Conservation (phyloP, 2,329 filamentous ascomycete genomes). For the Botrytis fragariae region DNA sequence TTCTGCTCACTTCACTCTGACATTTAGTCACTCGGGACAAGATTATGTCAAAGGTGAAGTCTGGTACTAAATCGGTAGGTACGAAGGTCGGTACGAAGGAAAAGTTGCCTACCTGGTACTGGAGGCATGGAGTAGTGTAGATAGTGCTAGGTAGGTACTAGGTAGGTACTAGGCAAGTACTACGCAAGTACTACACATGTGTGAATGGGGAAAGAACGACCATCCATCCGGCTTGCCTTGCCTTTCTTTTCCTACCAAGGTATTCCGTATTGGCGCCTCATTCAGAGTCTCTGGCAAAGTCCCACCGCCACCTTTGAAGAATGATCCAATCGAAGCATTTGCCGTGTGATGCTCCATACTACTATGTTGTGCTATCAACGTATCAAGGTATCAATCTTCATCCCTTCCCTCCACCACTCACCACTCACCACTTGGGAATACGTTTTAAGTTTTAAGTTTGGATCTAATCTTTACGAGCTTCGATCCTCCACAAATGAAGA, state of each 20-base stretch:
- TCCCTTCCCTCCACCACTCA: background rate
- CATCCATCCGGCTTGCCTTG: background rate
- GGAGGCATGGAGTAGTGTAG: background rate
- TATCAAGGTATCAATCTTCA: background rate
- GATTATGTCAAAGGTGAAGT: background rate
- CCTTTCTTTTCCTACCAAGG: too few species aligned
- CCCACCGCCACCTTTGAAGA: background rate
- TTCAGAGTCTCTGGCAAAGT: background rate
- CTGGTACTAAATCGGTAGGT: background rate
- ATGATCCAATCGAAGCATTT: background rate
- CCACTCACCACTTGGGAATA: slow-evolving; percentile 3
- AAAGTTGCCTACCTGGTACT: background rate
- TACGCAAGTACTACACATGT: background rate
- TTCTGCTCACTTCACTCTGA: background rate
- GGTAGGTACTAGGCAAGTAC: too few species aligned
- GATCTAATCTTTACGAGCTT: slow-evolving; percentile 2
- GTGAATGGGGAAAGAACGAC: background rate
- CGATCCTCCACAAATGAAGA: background rate
- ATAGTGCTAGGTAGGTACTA: too few species aligned
- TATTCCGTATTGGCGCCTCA: background rate
- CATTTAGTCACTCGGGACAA: background rate
- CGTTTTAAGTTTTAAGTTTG: background rate
- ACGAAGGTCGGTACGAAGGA: background rate
- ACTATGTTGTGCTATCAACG: background rate
- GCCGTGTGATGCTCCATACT: background rate